Base-by-base conservation (phyloP, 116 monocot species). In the Papilionanthe hybrid region DNA sequence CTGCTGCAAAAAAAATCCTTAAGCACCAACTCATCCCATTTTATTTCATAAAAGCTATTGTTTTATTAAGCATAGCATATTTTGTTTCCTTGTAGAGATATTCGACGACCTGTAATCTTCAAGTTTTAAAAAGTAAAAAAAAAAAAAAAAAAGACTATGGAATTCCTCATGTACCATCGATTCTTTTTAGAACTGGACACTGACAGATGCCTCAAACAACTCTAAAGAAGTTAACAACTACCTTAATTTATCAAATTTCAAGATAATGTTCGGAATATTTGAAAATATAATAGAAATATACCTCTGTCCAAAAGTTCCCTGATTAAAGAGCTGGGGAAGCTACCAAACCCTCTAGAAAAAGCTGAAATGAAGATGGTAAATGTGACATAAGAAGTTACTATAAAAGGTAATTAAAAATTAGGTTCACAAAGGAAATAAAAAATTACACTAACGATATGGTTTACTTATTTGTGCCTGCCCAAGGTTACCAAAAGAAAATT, bases 401-500 rank as follows among this genome's bases (percentile, higher is more conserved):
- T 43, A 41, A 72, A 43, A 19, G 72, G 32, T 1, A 73, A 20
- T 73, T 73, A 32, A 43, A 73, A 42, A 30, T 42, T 4, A 73
- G 10, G 27, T 73, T 73, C 22, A 77, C 48, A 23, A 80, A 2
- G 15, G 13, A 44, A 18, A 42, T 19, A 79, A 78, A 49, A 30
- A 48, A 42, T 47, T 60, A 55, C 45, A 18, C 1, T 43, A 50
- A 28, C 56, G 0, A 77, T 9, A n/a, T 74, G 20, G 50, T 17
- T 55, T 81, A 93, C 98, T 87, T 83, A 90, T 80, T 82, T 86
- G 91, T 44, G 90, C 28, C 78, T 95, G 93, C 73, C 91, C 88
- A 80, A 92, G 88, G 75, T 87, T 91, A 44, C 82, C 75, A 84
- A 95, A 94, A 45, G 90, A 84, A 83, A 91, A 89, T 18, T 76